Base-by-base conservation (phyloP, 2,329 filamentous ascomycete genomes). In the Arthrobotrys conoides region DNA sequence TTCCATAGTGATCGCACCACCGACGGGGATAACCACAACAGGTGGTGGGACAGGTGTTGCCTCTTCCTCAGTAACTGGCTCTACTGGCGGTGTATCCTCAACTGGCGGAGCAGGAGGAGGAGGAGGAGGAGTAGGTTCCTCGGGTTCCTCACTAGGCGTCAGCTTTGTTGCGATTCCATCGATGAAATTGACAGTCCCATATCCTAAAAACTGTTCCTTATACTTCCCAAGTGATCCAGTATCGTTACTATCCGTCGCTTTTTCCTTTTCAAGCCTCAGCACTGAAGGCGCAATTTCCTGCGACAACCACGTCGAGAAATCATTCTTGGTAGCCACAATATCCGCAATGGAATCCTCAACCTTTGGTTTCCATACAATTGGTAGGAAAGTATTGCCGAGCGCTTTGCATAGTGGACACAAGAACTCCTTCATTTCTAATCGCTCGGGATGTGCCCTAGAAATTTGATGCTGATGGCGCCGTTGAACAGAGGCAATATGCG, bases 401-500 rank as follows among this genome's bases (percentile, higher is more conserved):
- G 96, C 96, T 85, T 99, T 99, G 86, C 96, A 99, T 0, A 99
- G 87, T 0, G 96, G 96, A 82, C 96, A 99, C 69, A 98, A 92
- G 84, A 99, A 99, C 82, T 99, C 96, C 80, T 96, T 92, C 51
- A 76, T 66, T 20, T 88, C 87, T 1, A 93, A 88, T 70, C 91
- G 89, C 83, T 99, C 96, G 0, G 96, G 96, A 82, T 98, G 96
- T 82, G 97, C 93, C 14, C 96, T 89, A 6, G 96, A 94, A 84
- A 99, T 97, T 84, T 99, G 96, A 82, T 96, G 93, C 20, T 89
- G 89, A 83, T 99, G 96, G 46, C 96, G 90, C 77, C 94, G 89
- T 67, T 91, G 88, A 0, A 93, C 97, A 3, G 95, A 93, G 55
- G 92, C 90, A 80, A 93, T 92, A 83, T 98, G 99, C 48, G 92